A percentile compares a stretch with the other conserved stretches of the same genome.
These are phyloP conservation scores for Chalaropsis thielavioides DNA, from an alignment of 2,329 filamentous ascomycete species.

Conservation along the genomic window DNA sequence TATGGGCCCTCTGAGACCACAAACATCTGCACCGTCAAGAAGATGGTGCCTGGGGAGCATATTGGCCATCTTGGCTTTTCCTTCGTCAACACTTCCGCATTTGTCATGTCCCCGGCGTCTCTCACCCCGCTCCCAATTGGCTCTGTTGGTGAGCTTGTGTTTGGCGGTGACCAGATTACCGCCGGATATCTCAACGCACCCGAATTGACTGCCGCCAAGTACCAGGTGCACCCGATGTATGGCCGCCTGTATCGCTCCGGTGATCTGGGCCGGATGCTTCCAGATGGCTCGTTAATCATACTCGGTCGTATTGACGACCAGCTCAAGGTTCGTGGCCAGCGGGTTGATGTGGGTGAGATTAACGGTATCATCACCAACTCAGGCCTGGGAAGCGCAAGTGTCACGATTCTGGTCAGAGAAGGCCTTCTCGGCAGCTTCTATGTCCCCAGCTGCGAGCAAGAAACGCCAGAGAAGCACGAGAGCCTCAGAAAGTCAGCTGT, in stretches of 20 bases:
- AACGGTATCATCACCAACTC: slow-evolving; percentile 39
- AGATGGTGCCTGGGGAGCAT: slow-evolving; percentile 41
- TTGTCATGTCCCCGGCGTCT: slow-evolving; percentile 39
- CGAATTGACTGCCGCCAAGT: slow-evolving; percentile 47
- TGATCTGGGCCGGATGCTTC: slow-evolving; percentile 65
- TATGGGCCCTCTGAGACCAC: slow-evolving; percentile 80
- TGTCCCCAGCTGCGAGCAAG: slow-evolving; percentile 29
- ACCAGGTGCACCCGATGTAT: slow-evolving; percentile 51
- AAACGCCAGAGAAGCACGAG: background rate
- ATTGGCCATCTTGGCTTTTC: slow-evolving; percentile 64
- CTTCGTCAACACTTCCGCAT: slow-evolving; percentile 60
- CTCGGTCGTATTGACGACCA: slow-evolving; percentile 63
- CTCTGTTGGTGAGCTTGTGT: slow-evolving; percentile 69
- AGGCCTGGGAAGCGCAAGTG: slow-evolving; percentile 42
- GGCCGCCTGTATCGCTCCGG: slow-evolving; percentile 71
- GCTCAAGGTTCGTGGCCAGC: slow-evolving; percentile 66
- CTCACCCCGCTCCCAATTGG: slow-evolving; percentile 49
- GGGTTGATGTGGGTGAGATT: slow-evolving; percentile 67
- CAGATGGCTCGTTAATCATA: slow-evolving; percentile 61
- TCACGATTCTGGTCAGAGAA: slow-evolving; percentile 43
- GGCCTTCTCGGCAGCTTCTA: slow-evolving; percentile 57
- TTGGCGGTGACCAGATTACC: slow-evolving; percentile 70
- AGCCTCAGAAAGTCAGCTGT: slow-evolving; percentile 24
- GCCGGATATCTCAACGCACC: slow-evolving; percentile 57
- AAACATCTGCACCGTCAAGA: slow-evolving; percentile 69